Evolutionary conservation across 2,329 filamentous ascomycete genomes (phyloP).

Genomic region (Ophiostoma ulmi): DNA sequence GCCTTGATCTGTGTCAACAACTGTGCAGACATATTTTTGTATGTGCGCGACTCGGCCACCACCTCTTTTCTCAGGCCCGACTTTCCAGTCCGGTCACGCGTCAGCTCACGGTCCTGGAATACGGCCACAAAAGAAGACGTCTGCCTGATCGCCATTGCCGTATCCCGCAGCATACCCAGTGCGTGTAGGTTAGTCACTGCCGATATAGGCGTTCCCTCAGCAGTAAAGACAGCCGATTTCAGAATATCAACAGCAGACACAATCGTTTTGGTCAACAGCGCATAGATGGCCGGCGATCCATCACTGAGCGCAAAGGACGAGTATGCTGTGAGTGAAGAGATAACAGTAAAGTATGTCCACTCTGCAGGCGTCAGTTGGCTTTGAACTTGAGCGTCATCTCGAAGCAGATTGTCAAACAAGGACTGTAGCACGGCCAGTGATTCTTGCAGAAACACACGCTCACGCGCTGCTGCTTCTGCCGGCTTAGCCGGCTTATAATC

Average conservation of each 20-base stretch:
- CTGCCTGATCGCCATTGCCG: conserved; percentile 34
- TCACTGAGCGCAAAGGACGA: conserved; percentile 29
- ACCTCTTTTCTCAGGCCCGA: conserved; percentile 35
- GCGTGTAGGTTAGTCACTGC: conserved; percentile 36
- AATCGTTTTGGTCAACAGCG: conserved; percentile 17
- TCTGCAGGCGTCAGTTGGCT: conserved; percentile 41
- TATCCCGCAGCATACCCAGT: conserved; percentile 38
- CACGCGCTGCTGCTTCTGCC: conserved; percentile 36
- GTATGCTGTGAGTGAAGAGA: conserved; percentile 39
- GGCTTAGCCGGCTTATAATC: conserved; percentile 46
- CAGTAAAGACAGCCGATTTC: conserved; percentile 20
- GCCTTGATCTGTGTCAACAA: conserved; percentile 32
- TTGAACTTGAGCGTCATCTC: conserved; percentile 22
- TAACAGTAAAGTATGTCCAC: conserved; percentile 40
- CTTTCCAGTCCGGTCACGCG: conserved; percentile 34
- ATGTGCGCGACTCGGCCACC: conserved; percentile 32
- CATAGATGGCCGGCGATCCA: conserved; percentile 9
- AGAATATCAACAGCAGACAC: conserved; percentile 23
- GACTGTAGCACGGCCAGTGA: conserved; percentile 41
- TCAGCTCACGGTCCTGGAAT: conserved; percentile 34
- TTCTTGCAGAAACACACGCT: conserved; percentile 44
- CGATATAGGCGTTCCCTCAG: conserved; percentile 25
- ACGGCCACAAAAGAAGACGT: conserved; percentile 33
- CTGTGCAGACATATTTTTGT: conserved; percentile 16
- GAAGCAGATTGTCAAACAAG: conserved; percentile 39